A percentile compares a stretch with the other conserved stretches of the same genome.
phyloP scores from a whole-genome alignment of 2,329 filamentous ascomycete genomes.

The Aplosporella prunicola region DNA sequence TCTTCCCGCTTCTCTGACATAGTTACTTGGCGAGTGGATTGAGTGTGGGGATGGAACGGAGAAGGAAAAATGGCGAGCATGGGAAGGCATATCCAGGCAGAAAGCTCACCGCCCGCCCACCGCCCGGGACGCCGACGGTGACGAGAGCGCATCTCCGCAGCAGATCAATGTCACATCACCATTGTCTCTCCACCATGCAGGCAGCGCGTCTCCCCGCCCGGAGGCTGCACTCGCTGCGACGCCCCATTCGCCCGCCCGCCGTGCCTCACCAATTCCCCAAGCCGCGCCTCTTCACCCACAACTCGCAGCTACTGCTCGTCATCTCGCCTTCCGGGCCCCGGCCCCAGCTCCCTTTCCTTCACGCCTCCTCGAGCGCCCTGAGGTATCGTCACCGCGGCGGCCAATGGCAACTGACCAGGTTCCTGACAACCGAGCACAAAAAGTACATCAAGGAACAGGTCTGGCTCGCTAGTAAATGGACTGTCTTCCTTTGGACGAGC shows the following conservation, averaged over 20 bases:
- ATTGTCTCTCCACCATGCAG: constrained; percentile 19
- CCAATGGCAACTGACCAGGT: constrained; percentile 51
- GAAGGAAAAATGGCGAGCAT: constrained; percentile 4
- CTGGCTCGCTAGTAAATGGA: constrained; percentile 59
- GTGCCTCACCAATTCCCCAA: constrained; percentile 15
- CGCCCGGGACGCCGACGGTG: too few relatives aligned
- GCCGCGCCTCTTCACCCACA: constrained; percentile 50
- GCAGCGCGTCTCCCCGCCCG: constrained; percentile 12
- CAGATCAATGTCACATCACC: background rate
- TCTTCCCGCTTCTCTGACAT: constrained; percentile 9
- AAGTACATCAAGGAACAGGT: constrained; percentile 62
- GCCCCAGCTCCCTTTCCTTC: constrained; percentile 58
- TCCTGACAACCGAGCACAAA: constrained; percentile 70
- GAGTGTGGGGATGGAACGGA: background rate
- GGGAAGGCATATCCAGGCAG: background rate
- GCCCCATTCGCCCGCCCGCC: constrained; percentile 18
- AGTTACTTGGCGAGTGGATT: background rate
- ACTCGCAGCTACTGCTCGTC: constrained; percentile 46
- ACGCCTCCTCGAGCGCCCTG: constrained; percentile 39
- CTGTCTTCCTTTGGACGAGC: constrained; percentile 55
- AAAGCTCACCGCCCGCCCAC: constrained; percentile 6
- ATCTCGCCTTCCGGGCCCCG: constrained; percentile 36
- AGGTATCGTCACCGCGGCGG: constrained; percentile 13
- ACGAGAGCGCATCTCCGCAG: constrained; percentile 1
- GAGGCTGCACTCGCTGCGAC: constrained; percentile 21